A percentile compares a stretch with the other conserved stretches of the same genome.
phyloP scores from a whole-genome alignment of 2,329 filamentous ascomycete genomes.

The Ustulina deusta region DNA sequence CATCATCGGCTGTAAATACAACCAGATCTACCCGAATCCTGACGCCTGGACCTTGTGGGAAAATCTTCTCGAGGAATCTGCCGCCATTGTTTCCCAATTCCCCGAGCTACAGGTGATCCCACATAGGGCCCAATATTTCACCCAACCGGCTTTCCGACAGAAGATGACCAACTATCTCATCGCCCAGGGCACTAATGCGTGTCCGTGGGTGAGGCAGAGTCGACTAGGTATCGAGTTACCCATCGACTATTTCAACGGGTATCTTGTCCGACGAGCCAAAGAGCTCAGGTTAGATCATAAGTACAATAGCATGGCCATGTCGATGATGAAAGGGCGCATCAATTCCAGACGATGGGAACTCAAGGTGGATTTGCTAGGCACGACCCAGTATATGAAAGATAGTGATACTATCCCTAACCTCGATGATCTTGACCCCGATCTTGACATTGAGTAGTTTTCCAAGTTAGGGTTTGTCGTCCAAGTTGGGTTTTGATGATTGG shows the following conservation, averaged over 20 bases:
- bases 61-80: conserved; percentile 79
- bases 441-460: neutral
- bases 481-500: neutral
- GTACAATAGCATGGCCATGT: conserved; percentile 78
- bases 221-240: conserved; percentile 74
- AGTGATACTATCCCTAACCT: conserved; percentile 41
- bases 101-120: conserved; percentile 77
- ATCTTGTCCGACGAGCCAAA: conserved; percentile 79
- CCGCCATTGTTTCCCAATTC: conserved; percentile 75
- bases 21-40: conserved; percentile 75
- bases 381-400: conserved; percentile 46
- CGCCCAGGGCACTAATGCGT: conserved; percentile 68
- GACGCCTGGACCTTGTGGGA: conserved; percentile 75
- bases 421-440: conserved; percentile 24
- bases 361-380: conserved; percentile 41
- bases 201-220: conserved; percentile 76
- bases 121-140: conserved; percentile 67
- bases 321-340: conserved; percentile 79
- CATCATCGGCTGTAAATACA: conserved; percentile 80
- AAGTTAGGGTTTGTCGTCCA: neutral
- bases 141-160: conserved; percentile 71
- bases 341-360: conserved; percentile 51
- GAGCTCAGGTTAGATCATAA: conserved; percentile 78
- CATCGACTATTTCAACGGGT: conserved; percentile 88
- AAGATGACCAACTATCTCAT: conserved; percentile 66